Base-by-base conservation (phyloP, 768 basidiomycete genomes). In the Pleurotus tuoliensis region DNA sequence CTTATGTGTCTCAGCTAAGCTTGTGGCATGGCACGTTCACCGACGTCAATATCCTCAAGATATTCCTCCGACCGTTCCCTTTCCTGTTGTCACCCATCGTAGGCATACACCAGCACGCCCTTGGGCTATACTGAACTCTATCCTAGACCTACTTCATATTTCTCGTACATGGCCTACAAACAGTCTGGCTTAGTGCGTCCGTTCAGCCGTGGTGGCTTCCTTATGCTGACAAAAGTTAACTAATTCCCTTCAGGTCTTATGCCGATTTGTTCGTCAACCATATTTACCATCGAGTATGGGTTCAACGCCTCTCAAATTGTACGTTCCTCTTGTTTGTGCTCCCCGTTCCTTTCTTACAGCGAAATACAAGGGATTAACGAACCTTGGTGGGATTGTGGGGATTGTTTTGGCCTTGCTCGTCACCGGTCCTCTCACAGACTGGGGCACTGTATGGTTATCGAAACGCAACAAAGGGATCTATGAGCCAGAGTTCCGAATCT, bases 401-500 rank as follows among this genome's bases (percentile, higher is more conserved):
- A 75, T 76, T 46, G 67, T 75, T 4, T 63, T 77, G 20, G 75
- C 71, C 8, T 70, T 70, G 53, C 61, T 64, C 34, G 64, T 76
- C 13, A 67, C 70, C 2, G 74, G 76, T 1, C 73, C 73, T 9
- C 62, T 76, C 46, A 75, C 71, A 11, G 78, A 78, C 59, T 76
- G 69, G 67, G 70, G 73, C 24, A 73, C 72, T 1, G 69, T 75
- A 8, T 76, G 74, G 74, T 62, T 77, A 30, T 71, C 78, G 1
- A 74, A 67, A 54, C 69, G 72, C 7, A 78, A 78, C 49, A 69
- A 70, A 46, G 78, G 78, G 1, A 65, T 77, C 6, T 80, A 77
- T 60, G 78, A 78, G 59, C 76, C 78, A 1, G 77, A 80, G 60
- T 77, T 73, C 61, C 67, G 75, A 18, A 72, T 79, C 9, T 57